These are phyloP conservation scores for Pistacia atlantica DNA, from an alignment of 345 rosid genomes.

Conservation along the genomic window DNA sequence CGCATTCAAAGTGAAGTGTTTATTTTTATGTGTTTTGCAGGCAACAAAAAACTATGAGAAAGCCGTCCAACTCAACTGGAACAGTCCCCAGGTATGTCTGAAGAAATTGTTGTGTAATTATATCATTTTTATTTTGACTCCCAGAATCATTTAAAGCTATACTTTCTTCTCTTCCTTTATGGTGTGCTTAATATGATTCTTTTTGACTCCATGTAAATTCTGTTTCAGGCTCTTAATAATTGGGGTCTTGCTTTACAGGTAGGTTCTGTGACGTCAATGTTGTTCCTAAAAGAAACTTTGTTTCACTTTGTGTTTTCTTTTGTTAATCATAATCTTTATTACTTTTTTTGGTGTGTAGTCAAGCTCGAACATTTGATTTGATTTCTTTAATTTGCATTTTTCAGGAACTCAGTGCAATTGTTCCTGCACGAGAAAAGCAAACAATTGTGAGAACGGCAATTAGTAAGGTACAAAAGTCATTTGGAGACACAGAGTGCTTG, in stretches of 20 bases:
- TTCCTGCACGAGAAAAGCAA: slow-evolving; percentile 91
- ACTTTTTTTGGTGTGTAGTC: neutral
- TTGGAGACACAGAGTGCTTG: slow-evolving; percentile 31
- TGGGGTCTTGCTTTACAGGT: slow-evolving; percentile 99
- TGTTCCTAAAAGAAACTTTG: neutral
- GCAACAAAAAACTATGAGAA: slow-evolving; percentile 93
- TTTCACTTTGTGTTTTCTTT: slow-evolving; percentile 6
- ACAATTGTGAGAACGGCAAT: slow-evolving; percentile 90
- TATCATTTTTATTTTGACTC: slow-evolving; percentile 18
- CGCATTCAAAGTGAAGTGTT: slow-evolving; percentile 2
- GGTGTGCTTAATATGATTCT: slow-evolving; percentile 1
- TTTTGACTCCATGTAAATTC: slow-evolving; percentile 24
- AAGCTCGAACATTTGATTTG: slow-evolving; percentile 6
- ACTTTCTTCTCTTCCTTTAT: neutral
- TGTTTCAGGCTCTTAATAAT: slow-evolving; percentile 88
- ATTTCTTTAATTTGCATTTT: slow-evolving; percentile 24
- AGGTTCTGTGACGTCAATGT: slow-evolving; percentile 11
- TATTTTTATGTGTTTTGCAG: slow-evolving; percentile 43
- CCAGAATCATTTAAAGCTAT: neutral
- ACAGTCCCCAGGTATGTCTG: slow-evolving; percentile 85
- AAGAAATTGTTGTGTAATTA: slow-evolving; percentile 10
- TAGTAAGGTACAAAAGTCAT: slow-evolving; percentile 72
- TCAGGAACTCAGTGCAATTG: slow-evolving; percentile 97
- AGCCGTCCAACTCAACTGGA: slow-evolving; percentile 98
- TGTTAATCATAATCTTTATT: neutral